Evolutionary conservation across 2,329 filamentous ascomycete genomes (phyloP).

Genomic region (Nothophoma quercina): DNA sequence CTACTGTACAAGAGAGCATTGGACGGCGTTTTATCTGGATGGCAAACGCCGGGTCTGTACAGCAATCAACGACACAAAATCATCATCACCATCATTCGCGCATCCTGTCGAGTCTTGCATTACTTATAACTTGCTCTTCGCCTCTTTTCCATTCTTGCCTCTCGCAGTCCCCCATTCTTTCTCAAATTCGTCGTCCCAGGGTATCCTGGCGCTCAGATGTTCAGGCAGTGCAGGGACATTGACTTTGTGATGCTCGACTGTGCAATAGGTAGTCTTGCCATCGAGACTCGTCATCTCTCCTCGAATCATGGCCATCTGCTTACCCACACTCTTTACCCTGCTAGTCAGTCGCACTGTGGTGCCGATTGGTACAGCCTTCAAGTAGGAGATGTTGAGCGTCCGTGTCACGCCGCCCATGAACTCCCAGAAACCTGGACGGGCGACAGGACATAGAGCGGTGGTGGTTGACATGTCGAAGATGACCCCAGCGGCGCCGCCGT

Average conservation of each 20-base stretch:
- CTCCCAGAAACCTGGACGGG: conserved; percentile 60
- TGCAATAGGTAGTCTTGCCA: conserved; percentile 57
- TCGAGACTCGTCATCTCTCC: conserved; percentile 60
- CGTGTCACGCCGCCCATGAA: conserved; percentile 62
- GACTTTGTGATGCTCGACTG: conserved; percentile 63
- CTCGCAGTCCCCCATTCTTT: conserved; percentile 30
- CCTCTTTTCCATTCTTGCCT: conserved; percentile 8
- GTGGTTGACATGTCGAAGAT: conserved; percentile 57
- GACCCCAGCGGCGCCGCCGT: conserved; percentile 50
- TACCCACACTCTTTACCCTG: conserved; percentile 56
- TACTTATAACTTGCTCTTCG: conserved; percentile 31
- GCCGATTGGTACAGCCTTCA: conserved; percentile 58
- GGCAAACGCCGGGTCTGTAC: not conserved
- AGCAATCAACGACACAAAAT: conserved; percentile 1
- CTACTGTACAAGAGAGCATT: conserved; percentile 25
- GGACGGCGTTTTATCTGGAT: conserved; percentile 22
- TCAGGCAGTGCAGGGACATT: conserved; percentile 51
- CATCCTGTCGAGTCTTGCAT: not conserved
- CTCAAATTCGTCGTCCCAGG: conserved; percentile 57
- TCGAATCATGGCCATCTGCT: conserved; percentile 61
- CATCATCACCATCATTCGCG: not conserved
- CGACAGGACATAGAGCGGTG: conserved; percentile 58
- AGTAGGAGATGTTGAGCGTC: conserved; percentile 60
- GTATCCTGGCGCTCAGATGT: conserved; percentile 50
- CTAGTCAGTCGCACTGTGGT: conserved; percentile 54